Base-by-base conservation (phyloP, 495 filamentous ascomycete genomes). In the Podospora anserina region DNA sequence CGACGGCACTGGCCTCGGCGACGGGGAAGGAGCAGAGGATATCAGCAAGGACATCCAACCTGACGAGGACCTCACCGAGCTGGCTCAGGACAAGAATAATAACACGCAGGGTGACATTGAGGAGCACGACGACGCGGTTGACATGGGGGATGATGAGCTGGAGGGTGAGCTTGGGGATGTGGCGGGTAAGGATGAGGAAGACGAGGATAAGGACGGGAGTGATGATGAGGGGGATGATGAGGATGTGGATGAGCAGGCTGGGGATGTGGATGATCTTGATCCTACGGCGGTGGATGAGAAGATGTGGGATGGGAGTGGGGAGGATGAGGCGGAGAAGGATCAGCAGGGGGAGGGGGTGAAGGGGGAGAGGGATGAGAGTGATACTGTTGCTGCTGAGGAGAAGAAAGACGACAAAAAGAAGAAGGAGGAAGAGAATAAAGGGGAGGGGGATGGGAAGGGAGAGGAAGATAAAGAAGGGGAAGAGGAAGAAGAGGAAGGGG, bases 21-120 rank as follows among this genome's bases (percentile, higher is more conserved):
- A 97, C 66, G 94, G 94, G 15, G 91, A 97, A 73, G 96, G 93
- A 27, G 92, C 89, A 2, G 92, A 98, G 74, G 94, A 99, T 80
- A 97, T 99, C 66, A 97, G 93, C 79, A 97, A 98, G 72, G 94
- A 98, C 75, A 89, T 99, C 61, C 86, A 91, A 68, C 89, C 92
- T 60, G 94, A 98, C 68, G 96, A 99, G 78, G 92, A 98, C 77
- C 78, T 99, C 15, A 89, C 90, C 2, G 96, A 99, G 64, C 83
- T 98, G 19, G 94, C 96, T 2, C 91, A 97, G 73, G 89, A 97
- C 69, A 82, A 85, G 55, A 84, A 88, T 34, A 88, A 90, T 11
- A 88, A 91, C 15, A 86, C 90, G 54, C 85, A 90, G 61, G 82
- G 83, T 44, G 88, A 91, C 55, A 86, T 90, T 64, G 89, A 97